Base-by-base conservation (phyloP, 2,329 filamentous ascomycete genomes). In the Pyrenochaeta sp. region DNA sequence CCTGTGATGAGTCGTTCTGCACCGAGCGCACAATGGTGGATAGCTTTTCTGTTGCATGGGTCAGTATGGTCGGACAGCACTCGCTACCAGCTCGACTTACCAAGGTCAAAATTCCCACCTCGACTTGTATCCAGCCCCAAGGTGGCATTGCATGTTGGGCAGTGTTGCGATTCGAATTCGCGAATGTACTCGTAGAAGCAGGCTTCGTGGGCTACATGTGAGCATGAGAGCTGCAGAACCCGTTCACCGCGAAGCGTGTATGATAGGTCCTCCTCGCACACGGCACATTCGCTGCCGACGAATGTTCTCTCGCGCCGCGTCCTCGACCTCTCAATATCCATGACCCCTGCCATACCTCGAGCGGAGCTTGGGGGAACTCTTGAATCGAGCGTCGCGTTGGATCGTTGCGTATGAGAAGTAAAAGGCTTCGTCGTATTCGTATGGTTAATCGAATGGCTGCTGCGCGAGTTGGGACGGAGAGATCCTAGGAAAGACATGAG, bases 181-280 rank as follows among this genome's bases (percentile, higher is more conserved):
- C 92, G 91, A 70, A 99, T 96, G 75, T 96, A 97, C 79, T 99
- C 95, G 80, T 98, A 98, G 76, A 99, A 98, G 80, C 95, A 99
- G 36, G 94, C 95, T 78, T 98, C 95, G 76, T 99, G 95, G 10
- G 94, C 93, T 59, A 99, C 94, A 79, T 99, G 95, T n/a, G 90
- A 87, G 79, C 95, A 99, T 5, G 93, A 96, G 72, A 99, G 95
- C 76, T 98, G 95, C 52, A 99, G 83, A 61, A 99, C 93, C 66
- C 93, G 89, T 81, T 99, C 95, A 58, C 95, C 95, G 50, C 91
- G 91, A 46, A 99, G 84, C 3, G 93, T 99, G 78, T 98, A 94
- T 79, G 98, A 95, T 61, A 99, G 82, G 2, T 93, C 93, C 80
- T 99, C 95, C 77, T 99, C 95, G 76, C 95, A 99, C 15, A 97